These are phyloP conservation scores for Penicillium soppii DNA, from an alignment of 495 filamentous ascomycete species.

Conservation along the genomic window DNA sequence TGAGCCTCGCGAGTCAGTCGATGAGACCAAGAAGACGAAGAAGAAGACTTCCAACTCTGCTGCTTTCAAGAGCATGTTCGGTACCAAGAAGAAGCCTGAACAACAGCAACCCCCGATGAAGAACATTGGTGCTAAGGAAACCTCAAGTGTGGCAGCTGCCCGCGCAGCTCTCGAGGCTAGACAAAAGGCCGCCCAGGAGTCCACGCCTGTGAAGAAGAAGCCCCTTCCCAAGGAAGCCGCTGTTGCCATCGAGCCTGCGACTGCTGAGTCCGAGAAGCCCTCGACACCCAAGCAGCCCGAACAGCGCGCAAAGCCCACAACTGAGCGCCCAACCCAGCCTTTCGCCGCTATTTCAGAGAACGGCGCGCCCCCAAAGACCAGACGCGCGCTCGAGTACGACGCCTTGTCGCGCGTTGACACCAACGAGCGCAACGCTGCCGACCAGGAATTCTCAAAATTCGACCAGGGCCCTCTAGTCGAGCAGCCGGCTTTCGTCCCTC, in stretches of 20 bases:
- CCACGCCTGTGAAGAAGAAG: conserved; percentile 36
- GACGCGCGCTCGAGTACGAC: conserved; percentile 49
- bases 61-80: conserved; percentile 51
- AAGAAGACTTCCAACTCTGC: conserved; percentile 47
- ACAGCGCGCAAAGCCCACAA: conserved; percentile 19
- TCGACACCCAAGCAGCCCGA: conserved; percentile 17
- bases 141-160: conserved; percentile 48
- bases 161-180: conserved; percentile 50
- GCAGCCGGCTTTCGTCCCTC: conserved; percentile 79
- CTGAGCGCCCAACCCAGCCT: conserved; percentile 13
- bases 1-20: conserved; percentile 28
- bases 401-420: conserved; percentile 61
- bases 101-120: conserved; percentile 39
- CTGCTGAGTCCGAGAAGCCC: conserved; percentile 16
- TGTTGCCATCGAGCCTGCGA: conserved; percentile 6
- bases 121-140: conserved; percentile 31
- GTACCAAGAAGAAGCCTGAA: conserved; percentile 43
- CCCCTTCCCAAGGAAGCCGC: conserved; percentile 27
- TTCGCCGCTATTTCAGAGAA: conserved; percentile 12
- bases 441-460: conserved; percentile 77
- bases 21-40: conserved; percentile 43
- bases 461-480: conserved; percentile 88
- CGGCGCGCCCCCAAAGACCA: conserved; percentile 47
- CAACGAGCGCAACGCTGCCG: conserved; percentile 63
- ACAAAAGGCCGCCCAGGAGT: conserved; percentile 39